These are phyloP conservation scores for Yarrowia keelungensis DNA, from an alignment of 805 yeast genomes.

Conservation along the genomic window DNA sequence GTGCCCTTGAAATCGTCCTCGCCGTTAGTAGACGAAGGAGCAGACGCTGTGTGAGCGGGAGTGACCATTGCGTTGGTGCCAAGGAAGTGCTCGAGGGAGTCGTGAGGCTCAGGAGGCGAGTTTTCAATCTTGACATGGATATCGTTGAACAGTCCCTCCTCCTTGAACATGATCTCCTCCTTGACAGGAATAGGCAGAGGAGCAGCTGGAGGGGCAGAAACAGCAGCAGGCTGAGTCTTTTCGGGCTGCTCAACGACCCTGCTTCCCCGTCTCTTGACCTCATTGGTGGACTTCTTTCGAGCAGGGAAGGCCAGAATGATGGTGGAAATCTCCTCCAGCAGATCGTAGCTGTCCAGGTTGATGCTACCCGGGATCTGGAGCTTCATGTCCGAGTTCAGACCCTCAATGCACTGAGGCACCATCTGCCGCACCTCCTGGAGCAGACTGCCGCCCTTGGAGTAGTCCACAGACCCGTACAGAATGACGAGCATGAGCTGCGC, in stretches of 20 bases:
- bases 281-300: slow-evolving; percentile 15
- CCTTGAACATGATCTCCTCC: slow-evolving; percentile 25
- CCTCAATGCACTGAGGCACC: slow-evolving; percentile 49
- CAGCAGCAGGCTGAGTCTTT: background rate
- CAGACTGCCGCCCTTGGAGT: slow-evolving; percentile 81
- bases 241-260: slow-evolving; percentile 4
- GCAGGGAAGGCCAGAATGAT: slow-evolving; percentile 40
- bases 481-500: slow-evolving; percentile 46
- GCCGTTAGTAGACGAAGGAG: slow-evolving; percentile 30
- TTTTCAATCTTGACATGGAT: slow-evolving; percentile 13
- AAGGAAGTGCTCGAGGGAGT: slow-evolving; percentile 15
- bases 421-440: slow-evolving; percentile 71
- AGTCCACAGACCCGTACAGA: slow-evolving; percentile 71
- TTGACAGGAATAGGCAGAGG: slow-evolving; percentile 19
- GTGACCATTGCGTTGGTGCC: slow-evolving; percentile 35
- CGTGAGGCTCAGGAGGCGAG: slow-evolving; percentile 18
- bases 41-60: slow-evolving; percentile 32
- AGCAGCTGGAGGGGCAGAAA: background rate
- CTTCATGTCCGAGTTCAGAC: slow-evolving; percentile 43
- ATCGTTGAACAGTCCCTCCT: background rate
- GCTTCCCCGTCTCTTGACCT: slow-evolving; percentile 9
- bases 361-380: slow-evolving; percentile 44
- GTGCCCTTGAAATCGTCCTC: slow-evolving; percentile 32
- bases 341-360: slow-evolving; percentile 41
- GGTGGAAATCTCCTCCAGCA: slow-evolving; percentile 43